phyloP scores from a whole-genome alignment of 192 early-diverging fungal species.

The Lobosporangium transversale region DNA sequence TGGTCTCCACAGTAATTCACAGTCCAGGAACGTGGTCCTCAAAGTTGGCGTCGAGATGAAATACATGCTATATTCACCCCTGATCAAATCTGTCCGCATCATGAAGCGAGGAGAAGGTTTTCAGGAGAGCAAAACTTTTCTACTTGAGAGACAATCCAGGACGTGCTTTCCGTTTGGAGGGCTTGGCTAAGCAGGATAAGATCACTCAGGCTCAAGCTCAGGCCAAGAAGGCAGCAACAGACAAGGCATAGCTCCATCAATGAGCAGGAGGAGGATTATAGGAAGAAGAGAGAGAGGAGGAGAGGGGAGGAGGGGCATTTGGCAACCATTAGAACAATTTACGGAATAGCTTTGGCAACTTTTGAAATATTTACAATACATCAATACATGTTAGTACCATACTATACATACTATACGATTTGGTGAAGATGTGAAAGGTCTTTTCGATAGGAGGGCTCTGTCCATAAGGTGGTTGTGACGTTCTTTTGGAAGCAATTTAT shows the following conservation, averaged over 20 bases:
- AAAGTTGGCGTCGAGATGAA: constrained; percentile 82
- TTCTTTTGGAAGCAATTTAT: too few relatives aligned
- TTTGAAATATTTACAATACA: too few relatives aligned
- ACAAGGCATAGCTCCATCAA: not conserved
- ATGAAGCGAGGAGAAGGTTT: constrained; percentile 65
- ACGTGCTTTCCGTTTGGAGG: constrained; percentile 69
- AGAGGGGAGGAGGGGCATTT: not conserved
- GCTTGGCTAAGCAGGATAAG: constrained; percentile 45
- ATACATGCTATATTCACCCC: constrained; percentile 78
- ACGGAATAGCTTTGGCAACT: too few relatives aligned
- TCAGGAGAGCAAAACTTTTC: constrained; percentile 79
- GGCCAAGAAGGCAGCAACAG: constrained; percentile 23
- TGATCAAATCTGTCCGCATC: constrained; percentile 78
- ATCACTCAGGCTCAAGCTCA: constrained; percentile 26
- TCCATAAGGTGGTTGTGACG: too few relatives aligned
- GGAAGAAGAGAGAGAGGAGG: not conserved
- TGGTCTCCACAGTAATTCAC: constrained; percentile 81
- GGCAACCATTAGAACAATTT: too few relatives aligned
- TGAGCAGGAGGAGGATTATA: not conserved
- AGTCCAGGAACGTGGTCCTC: constrained; percentile 78
- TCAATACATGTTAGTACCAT: too few relatives aligned
- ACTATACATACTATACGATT: too few relatives aligned
- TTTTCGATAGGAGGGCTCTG: too few relatives aligned
- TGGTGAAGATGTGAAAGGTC: too few relatives aligned
- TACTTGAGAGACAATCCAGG: constrained; percentile 83